These are phyloP conservation scores for Hibiscus trionum DNA, from an alignment of 345 rosid genomes.

Conservation along the genomic window DNA sequence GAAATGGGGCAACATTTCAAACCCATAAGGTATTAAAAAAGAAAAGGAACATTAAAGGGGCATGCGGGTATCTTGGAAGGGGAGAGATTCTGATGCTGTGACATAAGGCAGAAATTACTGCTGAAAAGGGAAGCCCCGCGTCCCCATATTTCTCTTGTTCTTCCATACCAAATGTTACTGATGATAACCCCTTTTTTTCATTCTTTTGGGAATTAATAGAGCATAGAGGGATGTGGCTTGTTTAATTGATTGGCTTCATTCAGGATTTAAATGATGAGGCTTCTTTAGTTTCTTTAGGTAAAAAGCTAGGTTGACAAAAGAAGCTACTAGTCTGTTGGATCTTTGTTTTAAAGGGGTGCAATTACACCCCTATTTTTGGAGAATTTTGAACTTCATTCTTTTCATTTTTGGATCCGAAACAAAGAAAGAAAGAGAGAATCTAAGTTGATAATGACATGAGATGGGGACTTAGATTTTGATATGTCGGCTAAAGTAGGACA, in stretches of 20 bases:
- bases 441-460: slow-evolving; percentile 36
- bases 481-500: slow-evolving; percentile 21
- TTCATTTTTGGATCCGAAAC: slow-evolving; percentile 18
- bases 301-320: slow-evolving; percentile 9
- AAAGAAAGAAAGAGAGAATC: slow-evolving; percentile 21
- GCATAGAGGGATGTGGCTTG: background rate
- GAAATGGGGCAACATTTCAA: slow-evolving; percentile 1
- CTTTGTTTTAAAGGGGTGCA: no score
- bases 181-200: background rate
- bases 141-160: background rate
- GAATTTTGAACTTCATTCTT: no score
- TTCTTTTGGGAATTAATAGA: background rate
- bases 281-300: background rate
- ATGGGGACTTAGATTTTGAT: slow-evolving; percentile 31
- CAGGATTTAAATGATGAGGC: background rate
- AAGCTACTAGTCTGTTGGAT: slow-evolving; percentile 7
- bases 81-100: background rate
- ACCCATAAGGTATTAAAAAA: background rate
- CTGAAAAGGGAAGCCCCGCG: background rate
- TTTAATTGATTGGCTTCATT: background rate
- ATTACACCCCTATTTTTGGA: no score
- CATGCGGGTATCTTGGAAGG: background rate
- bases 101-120: background rate
- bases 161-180: background rate
- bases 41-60: background rate